Evolutionary conservation across 371 early-diverging fungal genomes (phyloP).

Genomic region (Mortierella sp.): DNA sequence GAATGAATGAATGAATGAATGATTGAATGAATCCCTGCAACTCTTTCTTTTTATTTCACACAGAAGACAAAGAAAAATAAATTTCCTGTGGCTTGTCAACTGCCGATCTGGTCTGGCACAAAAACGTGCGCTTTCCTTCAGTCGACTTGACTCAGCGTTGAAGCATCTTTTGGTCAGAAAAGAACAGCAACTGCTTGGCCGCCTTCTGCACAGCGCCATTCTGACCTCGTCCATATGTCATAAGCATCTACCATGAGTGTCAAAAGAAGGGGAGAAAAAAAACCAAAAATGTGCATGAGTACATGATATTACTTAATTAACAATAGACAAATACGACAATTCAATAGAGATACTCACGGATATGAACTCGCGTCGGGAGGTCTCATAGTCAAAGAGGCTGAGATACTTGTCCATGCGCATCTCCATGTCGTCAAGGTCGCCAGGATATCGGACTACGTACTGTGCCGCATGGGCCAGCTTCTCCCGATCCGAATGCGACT

Average conservation of each 20-base stretch:
- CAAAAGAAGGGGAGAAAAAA: neutral
- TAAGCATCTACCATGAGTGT: conserved; percentile 22
- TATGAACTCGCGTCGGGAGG: conserved; percentile 43
- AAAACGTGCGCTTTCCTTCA: no score
- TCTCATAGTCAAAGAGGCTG: conserved; percentile 43
- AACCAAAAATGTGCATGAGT: neutral
- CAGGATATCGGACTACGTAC: conserved; percentile 46
- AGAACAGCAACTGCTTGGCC: conserved; percentile 25
- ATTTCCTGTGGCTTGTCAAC: conserved; percentile 1
- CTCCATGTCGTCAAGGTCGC: conserved; percentile 35
- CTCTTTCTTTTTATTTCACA: neutral
- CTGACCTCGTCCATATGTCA: conserved; percentile 21
- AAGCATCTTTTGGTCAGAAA: conserved; percentile 40
- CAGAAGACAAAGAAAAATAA: no score
- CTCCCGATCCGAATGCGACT: conserved; percentile 43
- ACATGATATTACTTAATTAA: neutral
- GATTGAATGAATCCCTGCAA: no score
- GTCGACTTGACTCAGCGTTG: neutral
- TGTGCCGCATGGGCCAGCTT: conserved; percentile 42
- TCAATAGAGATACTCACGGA: conserved; percentile 15
- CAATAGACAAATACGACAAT: neutral
- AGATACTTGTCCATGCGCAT: conserved; percentile 35
- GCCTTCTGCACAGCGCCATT: conserved; percentile 8
- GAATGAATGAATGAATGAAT: no score
- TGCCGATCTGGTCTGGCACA: no score